These are phyloP conservation scores for Didymella exigua DNA, from an alignment of 2,329 filamentous ascomycete species.

Conservation along the genomic window DNA sequence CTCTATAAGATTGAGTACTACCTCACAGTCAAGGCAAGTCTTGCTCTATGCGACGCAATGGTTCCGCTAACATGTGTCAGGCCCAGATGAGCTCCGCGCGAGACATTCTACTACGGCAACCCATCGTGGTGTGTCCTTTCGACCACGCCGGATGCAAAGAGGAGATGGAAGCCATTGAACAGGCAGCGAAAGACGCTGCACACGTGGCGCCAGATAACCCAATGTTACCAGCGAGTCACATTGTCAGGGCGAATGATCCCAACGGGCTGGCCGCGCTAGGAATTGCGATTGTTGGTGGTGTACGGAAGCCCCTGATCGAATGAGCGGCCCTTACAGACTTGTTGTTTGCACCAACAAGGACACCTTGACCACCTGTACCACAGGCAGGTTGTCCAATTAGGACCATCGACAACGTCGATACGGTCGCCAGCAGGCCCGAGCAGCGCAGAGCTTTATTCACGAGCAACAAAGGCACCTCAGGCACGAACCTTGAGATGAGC, in stretches of 20 bases:
- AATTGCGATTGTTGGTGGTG: slow-evolving; percentile 66
- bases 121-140: slow-evolving; percentile 93
- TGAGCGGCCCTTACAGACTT: slow-evolving; percentile 51
- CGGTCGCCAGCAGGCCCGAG: neutral
- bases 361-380: neutral
- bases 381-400: neutral
- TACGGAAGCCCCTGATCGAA: slow-evolving; percentile 69
- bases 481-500: too few relatives aligned
- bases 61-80: slow-evolving; percentile 60
- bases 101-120: slow-evolving; percentile 87
- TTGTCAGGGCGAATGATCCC: slow-evolving; percentile 78
- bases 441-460: neutral
- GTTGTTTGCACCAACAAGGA: neutral
- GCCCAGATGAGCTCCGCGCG: slow-evolving; percentile 85
- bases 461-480: neutral
- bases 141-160: slow-evolving; percentile 96
- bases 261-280: slow-evolving; percentile 65
- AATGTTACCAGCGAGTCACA: slow-evolving; percentile 84
- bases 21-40: slow-evolving; percentile 81
- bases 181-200: slow-evolving; percentile 90
- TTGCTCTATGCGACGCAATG: neutral
- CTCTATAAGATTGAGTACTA: slow-evolving; percentile 99
- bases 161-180: slow-evolving; percentile 98
- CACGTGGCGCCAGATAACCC: slow-evolving; percentile 88
- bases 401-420: neutral